Conservation (phyloP, 2,329 filamentous ascomycete genomes). For the Parastagonospora avenae region DNA sequence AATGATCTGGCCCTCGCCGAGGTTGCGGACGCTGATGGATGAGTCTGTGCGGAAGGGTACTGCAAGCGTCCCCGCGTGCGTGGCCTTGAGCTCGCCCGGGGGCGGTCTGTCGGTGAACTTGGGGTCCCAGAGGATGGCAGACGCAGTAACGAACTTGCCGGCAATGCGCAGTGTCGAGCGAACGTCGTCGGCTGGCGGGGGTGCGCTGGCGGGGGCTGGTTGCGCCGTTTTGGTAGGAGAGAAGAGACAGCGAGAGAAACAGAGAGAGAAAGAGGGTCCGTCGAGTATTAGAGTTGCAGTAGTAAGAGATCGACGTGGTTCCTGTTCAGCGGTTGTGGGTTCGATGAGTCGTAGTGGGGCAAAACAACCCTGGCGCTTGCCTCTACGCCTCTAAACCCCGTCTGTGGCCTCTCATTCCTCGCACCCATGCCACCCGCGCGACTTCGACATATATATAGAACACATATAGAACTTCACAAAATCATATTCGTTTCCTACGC, state of each 20-base stretch:
- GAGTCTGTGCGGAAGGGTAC: constrained; percentile 56
- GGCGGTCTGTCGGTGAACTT: constrained; percentile 54
- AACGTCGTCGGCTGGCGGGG: constrained; percentile 13
- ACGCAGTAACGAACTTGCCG: constrained; percentile 54
- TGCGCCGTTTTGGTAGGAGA: constrained; percentile 27
- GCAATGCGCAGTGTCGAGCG: constrained; percentile 48
- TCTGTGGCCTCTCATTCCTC: too few species aligned
- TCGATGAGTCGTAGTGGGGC: background rate
- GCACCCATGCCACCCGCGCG: too few species aligned
- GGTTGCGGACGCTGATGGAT: constrained; percentile 55
- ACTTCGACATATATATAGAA: too few species aligned
- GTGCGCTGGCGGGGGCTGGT: constrained; percentile 24
- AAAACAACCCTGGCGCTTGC: too few species aligned
- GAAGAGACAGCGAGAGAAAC: background rate
- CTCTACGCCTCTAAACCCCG: too few species aligned
- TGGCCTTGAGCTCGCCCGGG: constrained; percentile 52
- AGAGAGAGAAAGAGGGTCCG: background rate
- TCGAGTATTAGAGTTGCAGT: background rate
- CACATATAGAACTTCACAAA: too few species aligned
- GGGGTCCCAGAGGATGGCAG: constrained; percentile 57
- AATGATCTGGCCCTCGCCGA: constrained; percentile 51
- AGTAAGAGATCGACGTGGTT: constrained; percentile 1
- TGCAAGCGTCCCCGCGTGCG: constrained; percentile 55
- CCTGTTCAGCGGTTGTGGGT: background rate
- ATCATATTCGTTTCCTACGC: too few species aligned